phyloP scores from a whole-genome alignment of 2,329 filamentous ascomycete species.

The Aspergillus eucalypticola region DNA sequence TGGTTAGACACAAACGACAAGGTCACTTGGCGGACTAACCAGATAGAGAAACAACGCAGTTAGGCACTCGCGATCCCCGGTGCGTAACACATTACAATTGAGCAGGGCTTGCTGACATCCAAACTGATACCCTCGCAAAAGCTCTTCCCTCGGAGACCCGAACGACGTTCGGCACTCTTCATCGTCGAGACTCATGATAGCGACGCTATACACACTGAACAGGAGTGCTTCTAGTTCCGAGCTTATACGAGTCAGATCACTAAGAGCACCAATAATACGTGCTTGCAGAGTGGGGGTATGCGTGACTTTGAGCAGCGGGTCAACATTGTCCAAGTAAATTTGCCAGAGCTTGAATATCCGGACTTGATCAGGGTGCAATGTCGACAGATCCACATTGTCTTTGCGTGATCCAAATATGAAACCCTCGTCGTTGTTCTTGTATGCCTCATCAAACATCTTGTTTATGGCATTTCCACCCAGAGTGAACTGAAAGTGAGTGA shows the following conservation, averaged over 20 bases:
- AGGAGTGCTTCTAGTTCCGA: constrained; percentile 65
- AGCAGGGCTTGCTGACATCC: constrained; percentile 51
- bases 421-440: constrained; percentile 45
- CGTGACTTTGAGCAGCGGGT: constrained; percentile 67
- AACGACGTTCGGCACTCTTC: constrained; percentile 54
- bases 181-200: constrained; percentile 57
- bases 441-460: constrained; percentile 50
- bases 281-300: constrained; percentile 66
- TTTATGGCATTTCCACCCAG: constrained; percentile 42
- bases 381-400: constrained; percentile 46
- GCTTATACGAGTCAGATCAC: constrained; percentile 56
- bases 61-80: constrained; percentile 47
- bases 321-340: constrained; percentile 68
- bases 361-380: constrained; percentile 62
- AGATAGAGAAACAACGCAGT: constrained; percentile 58
- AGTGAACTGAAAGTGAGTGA: constrained; percentile 31
- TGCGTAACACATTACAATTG: constrained; percentile 46
- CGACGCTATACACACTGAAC: constrained; percentile 65
- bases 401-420: constrained; percentile 55
- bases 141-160: constrained; percentile 37
- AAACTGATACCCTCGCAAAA: constrained; percentile 47
- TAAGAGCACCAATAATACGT: constrained; percentile 64
- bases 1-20: constrained; percentile 26
- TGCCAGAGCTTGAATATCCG: constrained; percentile 64
- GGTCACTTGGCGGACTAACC: constrained; percentile 38